These are phyloP conservation scores for Russula sp. DNA, from an alignment of 768 basidiomycete species.

Conservation along the genomic window DNA sequence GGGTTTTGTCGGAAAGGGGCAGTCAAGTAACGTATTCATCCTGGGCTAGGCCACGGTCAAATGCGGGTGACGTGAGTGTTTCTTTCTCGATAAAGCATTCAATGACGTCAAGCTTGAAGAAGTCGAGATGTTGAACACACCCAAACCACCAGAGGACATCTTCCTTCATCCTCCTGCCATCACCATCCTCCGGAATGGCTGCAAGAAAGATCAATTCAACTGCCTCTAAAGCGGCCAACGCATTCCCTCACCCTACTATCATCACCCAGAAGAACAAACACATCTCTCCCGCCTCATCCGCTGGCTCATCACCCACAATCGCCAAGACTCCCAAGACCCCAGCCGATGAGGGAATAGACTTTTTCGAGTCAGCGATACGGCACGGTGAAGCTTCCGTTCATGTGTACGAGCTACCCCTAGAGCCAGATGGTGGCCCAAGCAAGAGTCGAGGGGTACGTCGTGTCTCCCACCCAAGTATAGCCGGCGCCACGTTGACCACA, in stretches of 20 bases:
- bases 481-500: constrained; percentile 3
- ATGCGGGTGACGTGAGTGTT: neutral
- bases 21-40: neutral
- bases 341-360: constrained; percentile 87
- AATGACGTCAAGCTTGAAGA: neutral
- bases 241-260: constrained; percentile 11
- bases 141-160: neutral
- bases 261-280: constrained; percentile 11
- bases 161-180: neutral
- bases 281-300: constrained; percentile 4
- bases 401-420: constrained; percentile 82
- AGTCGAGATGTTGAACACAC: neutral
- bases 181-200: constrained; percentile 5
- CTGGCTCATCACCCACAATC: constrained; percentile 17
- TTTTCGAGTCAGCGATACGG: constrained; percentile 56
- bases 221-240: neutral
- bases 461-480: neutral
- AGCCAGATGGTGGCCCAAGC: constrained; percentile 85
- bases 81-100: neutral
- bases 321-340: constrained; percentile 72
- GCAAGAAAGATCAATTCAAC: constrained; percentile 12
- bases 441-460: constrained; percentile 72
- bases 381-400: constrained; percentile 57
- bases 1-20: no score
- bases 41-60: neutral